phyloP scores from a whole-genome alignment of 2,329 filamentous ascomycete genomes.

The Emmonsia crescens region DNA sequence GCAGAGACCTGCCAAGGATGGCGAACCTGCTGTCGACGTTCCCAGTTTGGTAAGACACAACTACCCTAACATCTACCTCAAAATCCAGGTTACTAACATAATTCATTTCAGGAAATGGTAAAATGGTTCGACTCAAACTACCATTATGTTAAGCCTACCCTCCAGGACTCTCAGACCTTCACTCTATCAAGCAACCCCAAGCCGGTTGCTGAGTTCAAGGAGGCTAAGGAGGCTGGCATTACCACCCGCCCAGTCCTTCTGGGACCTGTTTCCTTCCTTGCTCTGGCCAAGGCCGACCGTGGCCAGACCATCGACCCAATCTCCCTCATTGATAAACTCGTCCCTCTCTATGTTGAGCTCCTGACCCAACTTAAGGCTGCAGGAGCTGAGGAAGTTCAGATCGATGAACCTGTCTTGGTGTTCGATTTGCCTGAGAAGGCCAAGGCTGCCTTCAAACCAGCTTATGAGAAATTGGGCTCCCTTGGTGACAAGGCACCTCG shows the following conservation, averaged over 20 bases:
- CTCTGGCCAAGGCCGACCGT: conserved; percentile 96
- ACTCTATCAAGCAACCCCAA: conserved; percentile 79
- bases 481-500: conserved; percentile 75
- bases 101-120: conserved; percentile 69
- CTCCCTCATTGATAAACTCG: conserved; percentile 80
- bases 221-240: conserved; percentile 97
- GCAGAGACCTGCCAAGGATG: conserved; percentile 61
- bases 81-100: conserved; percentile 15
- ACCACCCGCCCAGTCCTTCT: conserved; percentile 85
- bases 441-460: conserved; percentile 96
- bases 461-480: conserved; percentile 71
- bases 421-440: conserved; percentile 81
- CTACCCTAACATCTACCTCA: conserved; percentile 1
- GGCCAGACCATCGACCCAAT: conserved; percentile 87
- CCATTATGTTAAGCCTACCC: conserved; percentile 99
- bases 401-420: conserved; percentile 94
- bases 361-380: conserved; percentile 88
- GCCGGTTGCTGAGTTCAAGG: conserved; percentile 85
- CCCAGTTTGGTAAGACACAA: conserved; percentile 55
- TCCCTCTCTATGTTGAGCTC: conserved; percentile 91
- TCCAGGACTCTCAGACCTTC: conserved; percentile 95
- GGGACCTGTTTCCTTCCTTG: conserved; percentile 93
- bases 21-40: conserved; percentile 59
- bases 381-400: conserved; percentile 93
- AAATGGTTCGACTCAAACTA: conserved; percentile 99